Evolutionary conservation across 179 eudicot species (phyloP).

Genomic region (Silene noctiflora): DNA sequence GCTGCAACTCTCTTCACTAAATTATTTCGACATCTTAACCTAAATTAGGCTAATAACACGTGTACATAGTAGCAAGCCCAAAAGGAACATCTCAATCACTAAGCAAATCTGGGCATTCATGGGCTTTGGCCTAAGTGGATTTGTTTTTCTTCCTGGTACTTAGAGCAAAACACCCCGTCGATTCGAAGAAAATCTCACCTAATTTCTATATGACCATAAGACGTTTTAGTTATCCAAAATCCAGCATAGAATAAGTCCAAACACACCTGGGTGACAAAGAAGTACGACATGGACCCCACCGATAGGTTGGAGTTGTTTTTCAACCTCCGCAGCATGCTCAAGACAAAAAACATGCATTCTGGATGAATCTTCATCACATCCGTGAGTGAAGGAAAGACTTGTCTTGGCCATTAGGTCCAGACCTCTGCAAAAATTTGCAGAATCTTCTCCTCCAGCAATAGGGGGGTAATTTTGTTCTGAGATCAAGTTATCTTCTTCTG

Average conservation of each 20-base stretch:
- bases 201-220: background rate
- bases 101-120: background rate
- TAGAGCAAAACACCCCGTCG: too few species aligned
- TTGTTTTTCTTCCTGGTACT: background rate
- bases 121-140: background rate
- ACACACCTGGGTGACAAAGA: slow-evolving; percentile 93
- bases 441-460: slow-evolving; percentile 25
- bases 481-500: slow-evolving; percentile 36
- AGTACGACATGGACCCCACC: slow-evolving; percentile 85
- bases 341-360: slow-evolving; percentile 93
- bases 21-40: too few species aligned
- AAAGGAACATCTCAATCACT: too few species aligned
- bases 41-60: too few species aligned
- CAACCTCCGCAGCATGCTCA: slow-evolving; percentile 89
- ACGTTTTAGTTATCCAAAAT: background rate
- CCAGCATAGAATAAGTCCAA: background rate
- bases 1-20: too few species aligned
- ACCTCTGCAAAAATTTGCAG: slow-evolving; percentile 24
- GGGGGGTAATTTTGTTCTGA: slow-evolving; percentile 26
- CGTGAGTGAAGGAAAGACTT: slow-evolving; percentile 33
- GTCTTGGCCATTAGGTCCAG: slow-evolving; percentile 28
- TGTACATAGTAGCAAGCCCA: too few species aligned
- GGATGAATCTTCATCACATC: slow-evolving; percentile 77
- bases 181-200: background rate
- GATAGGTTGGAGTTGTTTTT: slow-evolving; percentile 55